Percentiles rank a stretch among this genome's conserved stretches.
Evolutionary conservation across 2,329 filamentous ascomycete genomes (phyloP).

Genomic region (Penicillium griseofulvum): DNA sequence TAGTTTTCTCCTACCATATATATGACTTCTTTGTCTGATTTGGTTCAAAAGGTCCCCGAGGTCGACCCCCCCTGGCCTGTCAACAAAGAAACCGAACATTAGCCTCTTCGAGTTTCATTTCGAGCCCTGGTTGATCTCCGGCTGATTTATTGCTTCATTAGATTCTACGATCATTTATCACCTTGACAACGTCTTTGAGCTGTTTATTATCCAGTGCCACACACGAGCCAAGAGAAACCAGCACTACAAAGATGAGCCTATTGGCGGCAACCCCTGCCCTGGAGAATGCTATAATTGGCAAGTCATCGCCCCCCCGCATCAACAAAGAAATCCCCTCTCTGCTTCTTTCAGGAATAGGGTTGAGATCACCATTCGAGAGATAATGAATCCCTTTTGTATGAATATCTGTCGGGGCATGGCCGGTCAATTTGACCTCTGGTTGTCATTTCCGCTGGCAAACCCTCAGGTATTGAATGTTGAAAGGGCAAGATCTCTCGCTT

Average conservation of each 20-base stretch:
- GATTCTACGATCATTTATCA: background rate
- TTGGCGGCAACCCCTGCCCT: background rate
- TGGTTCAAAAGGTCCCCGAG: background rate
- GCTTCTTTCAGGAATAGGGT: background rate
- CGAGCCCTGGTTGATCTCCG: background rate
- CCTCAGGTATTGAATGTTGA: background rate
- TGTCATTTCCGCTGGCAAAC: background rate
- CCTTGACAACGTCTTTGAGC: too few species aligned
- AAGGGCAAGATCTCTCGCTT: background rate
- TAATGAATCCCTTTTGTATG: background rate
- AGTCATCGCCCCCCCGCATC: background rate
- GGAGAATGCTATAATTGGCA: background rate
- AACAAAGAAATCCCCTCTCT: background rate
- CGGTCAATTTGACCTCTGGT: background rate
- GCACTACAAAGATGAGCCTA: background rate
- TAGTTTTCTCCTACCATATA: background rate
- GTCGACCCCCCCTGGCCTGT: background rate
- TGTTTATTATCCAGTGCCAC: too few species aligned
- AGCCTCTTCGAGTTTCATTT: background rate
- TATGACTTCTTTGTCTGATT: background rate
- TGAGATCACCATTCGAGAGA: background rate
- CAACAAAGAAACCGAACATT: background rate
- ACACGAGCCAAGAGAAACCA: background rate
- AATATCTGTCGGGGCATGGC: background rate
- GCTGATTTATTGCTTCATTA: background rate